phyloP scores from a whole-genome alignment of 192 early-diverging fungal species.

The Podila minutissima region DNA sequence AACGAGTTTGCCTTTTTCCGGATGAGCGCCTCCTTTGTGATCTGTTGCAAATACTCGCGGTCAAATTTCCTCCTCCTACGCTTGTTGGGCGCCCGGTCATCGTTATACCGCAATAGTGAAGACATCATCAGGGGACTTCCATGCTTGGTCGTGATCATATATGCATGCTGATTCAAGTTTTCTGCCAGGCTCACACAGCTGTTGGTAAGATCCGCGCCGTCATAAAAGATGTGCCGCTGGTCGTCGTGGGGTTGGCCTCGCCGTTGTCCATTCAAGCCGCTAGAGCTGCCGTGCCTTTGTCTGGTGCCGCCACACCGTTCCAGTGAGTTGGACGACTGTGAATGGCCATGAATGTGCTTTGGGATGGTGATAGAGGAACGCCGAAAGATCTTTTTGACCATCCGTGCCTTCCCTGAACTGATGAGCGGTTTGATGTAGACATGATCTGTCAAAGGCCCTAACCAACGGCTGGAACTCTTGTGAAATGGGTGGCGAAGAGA shows the following conservation, averaged over 20 bases:
- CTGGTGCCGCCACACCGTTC: not conserved
- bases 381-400: slow-evolving; percentile 40
- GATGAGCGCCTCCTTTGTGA: slow-evolving; percentile 50
- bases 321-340: slow-evolving; percentile 2
- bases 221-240: slow-evolving; percentile 36
- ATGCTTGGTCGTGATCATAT: slow-evolving; percentile 40
- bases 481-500: slow-evolving; percentile 9
- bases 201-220: slow-evolving; percentile 15
- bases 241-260: slow-evolving; percentile 10
- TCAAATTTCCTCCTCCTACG: slow-evolving; percentile 32
- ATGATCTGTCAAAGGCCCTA: slow-evolving; percentile 35
- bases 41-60: slow-evolving; percentile 47
- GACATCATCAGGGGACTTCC: slow-evolving; percentile 39
- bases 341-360: slow-evolving; percentile 19
- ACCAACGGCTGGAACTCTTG: slow-evolving; percentile 26
- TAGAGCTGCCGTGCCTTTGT: slow-evolving; percentile 1
- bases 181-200: slow-evolving; percentile 37
- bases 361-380: slow-evolving; percentile 29
- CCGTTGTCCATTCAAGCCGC: not conserved
- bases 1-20: slow-evolving; percentile 58
- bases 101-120: slow-evolving; percentile 34
- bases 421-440: slow-evolving; percentile 37
- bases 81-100: slow-evolving; percentile 40
- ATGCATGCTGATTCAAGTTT: slow-evolving; percentile 44
- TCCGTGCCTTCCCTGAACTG: slow-evolving; percentile 32